A percentile compares a stretch with the other conserved stretches of the same genome.
Conservation (phyloP, 768 basidiomycete species). For the Steccherinum ochraceum region DNA sequence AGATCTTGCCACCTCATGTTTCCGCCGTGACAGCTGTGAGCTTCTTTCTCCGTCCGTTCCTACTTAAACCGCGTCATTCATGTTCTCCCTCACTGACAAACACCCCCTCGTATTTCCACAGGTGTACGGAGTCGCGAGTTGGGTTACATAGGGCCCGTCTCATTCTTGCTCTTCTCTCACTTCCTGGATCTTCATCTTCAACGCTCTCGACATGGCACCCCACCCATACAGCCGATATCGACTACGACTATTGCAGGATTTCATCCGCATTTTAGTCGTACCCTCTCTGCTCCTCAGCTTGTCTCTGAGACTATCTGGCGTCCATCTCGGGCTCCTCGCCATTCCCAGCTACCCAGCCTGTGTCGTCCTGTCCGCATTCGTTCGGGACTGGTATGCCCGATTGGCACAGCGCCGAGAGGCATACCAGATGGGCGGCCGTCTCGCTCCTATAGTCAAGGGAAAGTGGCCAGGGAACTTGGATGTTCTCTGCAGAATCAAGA, state of each 20-base stretch:
- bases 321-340: constrained; percentile 28
- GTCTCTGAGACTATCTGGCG: constrained; percentile 21
- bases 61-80: too few relatives aligned
- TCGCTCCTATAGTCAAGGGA: constrained; percentile 53
- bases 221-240: constrained; percentile 34
- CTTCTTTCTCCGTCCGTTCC: too few relatives aligned
- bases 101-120: too few relatives aligned
- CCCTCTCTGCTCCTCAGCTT: constrained; percentile 34
- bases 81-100: too few relatives aligned
- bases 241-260: constrained; percentile 40
- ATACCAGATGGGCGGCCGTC: constrained; percentile 39
- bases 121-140: too few relatives aligned
- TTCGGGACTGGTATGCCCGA: constrained; percentile 29
- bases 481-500: constrained; percentile 49
- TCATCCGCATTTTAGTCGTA: constrained; percentile 32
- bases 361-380: constrained; percentile 34
- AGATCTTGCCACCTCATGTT: too few relatives aligned
- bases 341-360: constrained; percentile 34
- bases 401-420: constrained; percentile 38
- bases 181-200: neutral
- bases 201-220: neutral
- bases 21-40: too few relatives aligned
- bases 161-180: too few relatives aligned
- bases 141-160: too few relatives aligned
- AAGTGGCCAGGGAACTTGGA: constrained; percentile 80